Conservation (phyloP, 306 rosid genomes). For the Citrullus mucosospermus region DNA sequence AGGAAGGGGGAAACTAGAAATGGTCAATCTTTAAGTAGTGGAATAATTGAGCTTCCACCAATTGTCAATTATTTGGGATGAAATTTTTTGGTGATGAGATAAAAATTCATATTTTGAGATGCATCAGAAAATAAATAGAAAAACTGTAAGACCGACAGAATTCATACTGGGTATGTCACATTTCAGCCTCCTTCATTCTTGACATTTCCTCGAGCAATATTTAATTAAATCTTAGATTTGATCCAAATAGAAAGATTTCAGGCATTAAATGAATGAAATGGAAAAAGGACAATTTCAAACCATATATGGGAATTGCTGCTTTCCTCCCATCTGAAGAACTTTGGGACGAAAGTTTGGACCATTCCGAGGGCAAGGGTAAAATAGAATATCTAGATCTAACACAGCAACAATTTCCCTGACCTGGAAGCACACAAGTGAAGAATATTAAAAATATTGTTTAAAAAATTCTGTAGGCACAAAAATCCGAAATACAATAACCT, state of each 20-base stretch:
- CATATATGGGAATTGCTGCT: slow-evolving; percentile 91
- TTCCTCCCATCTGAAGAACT: slow-evolving; percentile 83
- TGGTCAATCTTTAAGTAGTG: not conserved
- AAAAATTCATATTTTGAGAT: not conserved
- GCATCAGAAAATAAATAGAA: not conserved
- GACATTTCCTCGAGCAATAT: not conserved
- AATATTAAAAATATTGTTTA: not conserved
- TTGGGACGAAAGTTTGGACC: slow-evolving; percentile 85
- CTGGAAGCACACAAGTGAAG: slow-evolving; percentile 19
- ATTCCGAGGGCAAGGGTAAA: slow-evolving; percentile 87
- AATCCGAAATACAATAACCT: not conserved
- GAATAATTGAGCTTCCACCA: not conserved
- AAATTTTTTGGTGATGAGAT: not conserved
- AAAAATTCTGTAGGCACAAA: not conserved
- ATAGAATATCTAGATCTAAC: slow-evolving; percentile 86
- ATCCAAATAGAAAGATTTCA: not conserved
- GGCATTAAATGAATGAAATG: not conserved
- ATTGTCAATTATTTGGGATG: not conserved
- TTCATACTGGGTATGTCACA: not conserved
- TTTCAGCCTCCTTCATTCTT: not conserved
- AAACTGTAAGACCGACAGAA: not conserved
- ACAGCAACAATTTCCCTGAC: slow-evolving; percentile 89
- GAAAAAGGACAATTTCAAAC: slow-evolving; percentile 28
- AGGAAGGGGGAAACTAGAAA: not conserved
- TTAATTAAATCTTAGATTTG: not conserved